Conservation (phyloP, 441 rosid species). For the Populus hybrid region DNA sequence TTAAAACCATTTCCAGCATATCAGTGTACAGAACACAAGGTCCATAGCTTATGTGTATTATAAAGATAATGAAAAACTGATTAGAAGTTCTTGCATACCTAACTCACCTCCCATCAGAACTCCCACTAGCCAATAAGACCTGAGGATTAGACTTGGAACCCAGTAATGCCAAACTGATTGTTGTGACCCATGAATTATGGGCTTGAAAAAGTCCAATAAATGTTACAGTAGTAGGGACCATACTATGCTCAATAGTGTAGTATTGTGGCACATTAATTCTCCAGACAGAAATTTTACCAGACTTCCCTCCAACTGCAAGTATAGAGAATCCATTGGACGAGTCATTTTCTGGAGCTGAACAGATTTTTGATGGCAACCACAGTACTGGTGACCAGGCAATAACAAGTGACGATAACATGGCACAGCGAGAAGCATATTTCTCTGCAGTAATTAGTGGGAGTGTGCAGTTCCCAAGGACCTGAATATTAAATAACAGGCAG, state of each 20-base stretch:
- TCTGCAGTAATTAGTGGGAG: conserved; percentile 51
- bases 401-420: conserved; percentile 60
- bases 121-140: conserved; percentile 73
- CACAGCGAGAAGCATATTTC: conserved; percentile 71
- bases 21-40: conserved; percentile 2
- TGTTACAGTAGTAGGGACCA: conserved; percentile 35
- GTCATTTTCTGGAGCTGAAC: conserved; percentile 32
- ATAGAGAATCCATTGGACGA: conserved; percentile 54
- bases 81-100: conserved; percentile 20
- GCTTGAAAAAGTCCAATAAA: conserved; percentile 66
- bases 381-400: conserved; percentile 89
- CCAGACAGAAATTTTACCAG: conserved; percentile 83
- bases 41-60: conserved; percentile 18
- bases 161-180: conserved; percentile 57
- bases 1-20: too few relatives aligned
- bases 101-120: conserved; percentile 96
- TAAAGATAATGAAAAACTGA: conserved; percentile 14
- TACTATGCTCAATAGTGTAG: conserved; percentile 60
- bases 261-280: conserved; percentile 60
- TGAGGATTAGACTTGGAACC: conserved; percentile 50
- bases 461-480: conserved; percentile 13
- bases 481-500: conserved; percentile 12
- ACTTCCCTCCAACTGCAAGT: conserved; percentile 84
- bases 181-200: conserved; percentile 79
- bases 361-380: conserved; percentile 38